Evolutionary conservation across 164 flowering plant species (phyloP), one percentile per base, ranked within the genome.

Genomic region (Aristolochia fimbriata): DNA sequence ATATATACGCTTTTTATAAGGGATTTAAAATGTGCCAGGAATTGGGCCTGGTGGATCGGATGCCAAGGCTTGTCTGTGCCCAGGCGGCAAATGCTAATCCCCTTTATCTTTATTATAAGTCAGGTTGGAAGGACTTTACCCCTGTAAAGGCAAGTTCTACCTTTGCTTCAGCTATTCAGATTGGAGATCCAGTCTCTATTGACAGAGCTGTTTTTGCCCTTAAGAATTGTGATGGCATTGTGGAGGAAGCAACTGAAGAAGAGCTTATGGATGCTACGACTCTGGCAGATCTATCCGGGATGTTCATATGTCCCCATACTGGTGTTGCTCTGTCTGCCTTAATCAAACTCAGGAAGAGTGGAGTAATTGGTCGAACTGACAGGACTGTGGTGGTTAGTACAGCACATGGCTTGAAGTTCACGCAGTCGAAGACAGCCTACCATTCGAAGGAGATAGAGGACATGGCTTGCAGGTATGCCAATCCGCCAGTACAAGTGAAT

Each of bases 21-120:
- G 97, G 97, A 21, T 88, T 91, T 53, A 71, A 76, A n/a, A 88
- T 91, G 97, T 91, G 96, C 65, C 73, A 79, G 23, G 96, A 88
- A 48, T 65, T 88, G 45, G 97, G 97, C 19, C 81, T 91, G 6
- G 87, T 84, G 13, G 88, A 87, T 65, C 43, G 80, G 51, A 69
- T 84, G 25, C 94, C 94, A 0, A 59, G 96, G 53, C 81, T 91
- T 45, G 93, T 91, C 30, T 91, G 97, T 63, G 96, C 97, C 27
- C 96, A 88, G 62, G 88, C 97, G 3, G 86, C 93, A 0, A 88
- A 91, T 73, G 97, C 97, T 0, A 91, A 91, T 66, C 97, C 97
- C 0, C 82, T 91, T 17, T 91, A 86, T 64, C 55, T 81, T 55
- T 60, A 84, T 66, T 87, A 80, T 66, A 83, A 84, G 67, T 69